A percentile compares a stretch with the other conserved stretches of the same genome.
Evolutionary conservation across 768 basidiomycete species (phyloP).

Genomic region (Antrodiella citrinella): DNA sequence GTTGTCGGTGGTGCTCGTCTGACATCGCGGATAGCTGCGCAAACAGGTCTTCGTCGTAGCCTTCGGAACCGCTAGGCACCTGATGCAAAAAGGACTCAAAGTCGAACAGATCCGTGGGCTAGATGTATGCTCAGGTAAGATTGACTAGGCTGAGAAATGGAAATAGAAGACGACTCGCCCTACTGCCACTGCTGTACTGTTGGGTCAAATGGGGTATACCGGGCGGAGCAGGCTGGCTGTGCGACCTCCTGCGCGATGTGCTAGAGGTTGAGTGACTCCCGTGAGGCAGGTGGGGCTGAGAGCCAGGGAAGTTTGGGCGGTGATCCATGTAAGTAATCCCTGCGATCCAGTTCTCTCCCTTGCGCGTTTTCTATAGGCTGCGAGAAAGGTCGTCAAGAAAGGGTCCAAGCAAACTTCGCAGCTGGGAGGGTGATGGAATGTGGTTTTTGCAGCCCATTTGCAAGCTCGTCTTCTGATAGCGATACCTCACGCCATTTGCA

Average conservation of each 20-base stretch:
- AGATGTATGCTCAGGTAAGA: constrained; percentile 5
- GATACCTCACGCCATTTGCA: constrained; percentile 10
- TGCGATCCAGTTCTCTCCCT: not conserved
- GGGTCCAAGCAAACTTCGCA: too few relatives aligned
- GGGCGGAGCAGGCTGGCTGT: constrained; percentile 10
- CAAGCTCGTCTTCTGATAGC: constrained; percentile 12
- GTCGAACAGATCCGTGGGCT: constrained; percentile 12
- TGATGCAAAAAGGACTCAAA: constrained; percentile 4
- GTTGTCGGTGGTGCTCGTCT: constrained; percentile 5
- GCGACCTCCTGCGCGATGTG: constrained; percentile 5
- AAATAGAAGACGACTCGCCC: too few relatives aligned
- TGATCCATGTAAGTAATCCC: constrained; percentile 8
- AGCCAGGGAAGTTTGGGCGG: constrained; percentile 6
- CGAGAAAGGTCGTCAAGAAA: constrained; percentile 2
- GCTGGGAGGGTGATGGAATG: not conserved
- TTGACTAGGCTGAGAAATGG: too few relatives aligned
- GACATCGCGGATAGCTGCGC: constrained; percentile 8
- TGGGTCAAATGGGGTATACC: not conserved
- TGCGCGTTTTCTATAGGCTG: constrained; percentile 8
- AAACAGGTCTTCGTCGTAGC: constrained; percentile 9
- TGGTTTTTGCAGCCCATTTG: constrained; percentile 4
- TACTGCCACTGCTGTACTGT: too few relatives aligned
- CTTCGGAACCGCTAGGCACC: not conserved
- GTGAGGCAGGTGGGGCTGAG: not conserved
- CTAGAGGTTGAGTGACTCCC: not conserved